Evolutionary conservation across 78 protist genomes (phyloP), one percentile per base, ranked within the genome.

Genomic region (Dictyostelium firmibasis): DNA sequence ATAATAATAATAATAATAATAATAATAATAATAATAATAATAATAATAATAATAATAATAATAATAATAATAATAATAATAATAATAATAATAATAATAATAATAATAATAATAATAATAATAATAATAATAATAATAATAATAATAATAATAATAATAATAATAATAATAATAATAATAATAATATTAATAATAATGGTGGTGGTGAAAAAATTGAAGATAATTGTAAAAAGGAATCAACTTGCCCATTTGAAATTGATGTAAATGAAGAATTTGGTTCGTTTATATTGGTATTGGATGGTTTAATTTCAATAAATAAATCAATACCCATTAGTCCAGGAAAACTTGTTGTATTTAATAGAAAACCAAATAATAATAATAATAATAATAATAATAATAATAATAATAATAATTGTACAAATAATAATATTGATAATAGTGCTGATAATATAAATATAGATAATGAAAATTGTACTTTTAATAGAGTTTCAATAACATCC

Each of bases 321-420:
- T 36, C 41, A 75, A 29, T 5, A 31, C 47, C 47, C 10, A 72
- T 72, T 41, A 89, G 83, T 36, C 91, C 83, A 9, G 84, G 88
- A 53, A 29, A 64, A 78, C 83, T 91, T 16, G 25, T 60, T 20
- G 83, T 84, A 16, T 36, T 93, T 70, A 64, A 25, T 44, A 75
- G 81, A 29, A 53, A 84, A 29, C 31, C 94, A 43, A 31, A 78
- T 11, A 9, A 50, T 20, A 67, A 83, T 31, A 6, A 8, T 67
- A 67, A 27, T 64, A 64, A 11, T 11, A 67, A 7, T 31, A 16
- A 23, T 84, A 78, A 33, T 20, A 23, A 27, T 78, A 78, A 6
- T 6, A 29, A 69, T 27, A 72, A 10, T 47, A 20, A 74, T 70
- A 33, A 25, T 25, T 13, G 7, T 25, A 64, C 33, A 1, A 74